These are phyloP conservation scores for Diplodia mutila DNA, from an alignment of 2,329 filamentous ascomycete species.

Conservation along the genomic window DNA sequence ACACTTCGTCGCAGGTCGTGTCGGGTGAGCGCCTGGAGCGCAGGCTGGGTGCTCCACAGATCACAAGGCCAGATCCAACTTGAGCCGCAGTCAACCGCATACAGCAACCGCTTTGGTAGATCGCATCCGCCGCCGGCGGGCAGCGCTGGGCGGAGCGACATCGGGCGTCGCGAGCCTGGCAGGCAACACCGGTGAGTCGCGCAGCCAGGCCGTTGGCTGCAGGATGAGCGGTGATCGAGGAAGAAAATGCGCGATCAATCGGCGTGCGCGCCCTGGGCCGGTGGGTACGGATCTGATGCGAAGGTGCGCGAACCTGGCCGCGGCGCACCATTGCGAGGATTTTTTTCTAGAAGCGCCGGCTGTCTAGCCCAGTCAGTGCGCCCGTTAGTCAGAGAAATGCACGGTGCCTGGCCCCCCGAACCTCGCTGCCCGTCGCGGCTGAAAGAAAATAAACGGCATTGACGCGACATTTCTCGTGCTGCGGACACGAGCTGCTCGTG, in stretches of 20 bases:
- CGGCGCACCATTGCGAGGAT: slow-evolving; percentile 15
- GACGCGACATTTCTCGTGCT: background rate
- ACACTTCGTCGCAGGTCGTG: slow-evolving; percentile 1
- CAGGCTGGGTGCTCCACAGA: slow-evolving; percentile 5
- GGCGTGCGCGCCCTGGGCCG: background rate
- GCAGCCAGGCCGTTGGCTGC: background rate
- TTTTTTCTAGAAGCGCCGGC: slow-evolving; percentile 25
- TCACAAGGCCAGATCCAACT: slow-evolving; percentile 11
- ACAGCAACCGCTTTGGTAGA: slow-evolving; percentile 3
- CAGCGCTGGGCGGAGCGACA: background rate
- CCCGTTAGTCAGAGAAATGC: slow-evolving; percentile 20
- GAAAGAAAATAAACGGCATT: background rate
- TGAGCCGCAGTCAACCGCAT: slow-evolving; percentile 21
- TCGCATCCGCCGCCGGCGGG: background rate
- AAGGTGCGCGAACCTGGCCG: slow-evolving; percentile 10
- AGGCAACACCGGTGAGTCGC: background rate
- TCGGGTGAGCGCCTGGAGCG: slow-evolving; percentile 8
- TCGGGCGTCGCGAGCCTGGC: background rate
- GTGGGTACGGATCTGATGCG: slow-evolving; percentile 24
- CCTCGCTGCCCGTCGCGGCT: slow-evolving; percentile 11
- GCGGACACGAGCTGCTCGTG: background rate
- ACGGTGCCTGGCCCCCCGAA: background rate
- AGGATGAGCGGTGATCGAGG: slow-evolving; percentile 4
- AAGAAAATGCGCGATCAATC: slow-evolving; percentile 12
- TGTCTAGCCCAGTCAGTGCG: slow-evolving; percentile 15